phyloP scores from a whole-genome alignment of 768 basidiomycete genomes.

The Tulasnella sp. region DNA sequence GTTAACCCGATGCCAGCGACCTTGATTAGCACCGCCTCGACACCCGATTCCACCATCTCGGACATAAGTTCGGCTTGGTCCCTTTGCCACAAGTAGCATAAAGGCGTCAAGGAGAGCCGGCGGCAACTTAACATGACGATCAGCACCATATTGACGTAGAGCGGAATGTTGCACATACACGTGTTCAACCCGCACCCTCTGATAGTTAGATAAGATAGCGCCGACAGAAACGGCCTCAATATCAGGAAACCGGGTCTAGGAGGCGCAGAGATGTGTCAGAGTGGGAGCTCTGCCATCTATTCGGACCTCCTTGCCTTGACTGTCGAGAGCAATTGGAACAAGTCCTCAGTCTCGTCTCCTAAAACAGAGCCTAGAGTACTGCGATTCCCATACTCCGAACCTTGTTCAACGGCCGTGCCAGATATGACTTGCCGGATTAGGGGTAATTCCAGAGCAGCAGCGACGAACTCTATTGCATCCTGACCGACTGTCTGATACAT shows the following conservation, averaged over 20 bases:
- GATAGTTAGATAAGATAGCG: conserved; percentile 95
- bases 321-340: conserved; percentile 52
- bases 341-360: conserved; percentile 96
- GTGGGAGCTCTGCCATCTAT: background rate
- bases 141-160: conserved; percentile 13
- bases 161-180: conserved; percentile 39
- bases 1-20: conserved; percentile 88
- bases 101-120: conserved; percentile 62
- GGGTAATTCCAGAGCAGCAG: conserved; percentile 73
- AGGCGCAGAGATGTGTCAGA: background rate
- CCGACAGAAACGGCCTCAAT: conserved; percentile 83
- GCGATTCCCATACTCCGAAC: conserved; percentile 73
- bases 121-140: conserved; percentile 46
- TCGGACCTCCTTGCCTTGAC: conserved; percentile 60
- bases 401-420: conserved; percentile 69
- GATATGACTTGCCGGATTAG: conserved; percentile 70
- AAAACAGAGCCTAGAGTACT: conserved; percentile 31
- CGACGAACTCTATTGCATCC: conserved; percentile 78
- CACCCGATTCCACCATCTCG: conserved; percentile 71
- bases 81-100: conserved; percentile 91
- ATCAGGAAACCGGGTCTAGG: conserved; percentile 41
- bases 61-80: conserved; percentile 72
- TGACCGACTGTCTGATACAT: conserved; percentile 99
- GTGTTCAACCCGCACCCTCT: conserved; percentile 93
- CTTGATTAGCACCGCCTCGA: conserved; percentile 83